Evolutionary conservation across 2,329 filamentous ascomycete species (phyloP).

Genomic region (Zasmidium citrigriseum): DNA sequence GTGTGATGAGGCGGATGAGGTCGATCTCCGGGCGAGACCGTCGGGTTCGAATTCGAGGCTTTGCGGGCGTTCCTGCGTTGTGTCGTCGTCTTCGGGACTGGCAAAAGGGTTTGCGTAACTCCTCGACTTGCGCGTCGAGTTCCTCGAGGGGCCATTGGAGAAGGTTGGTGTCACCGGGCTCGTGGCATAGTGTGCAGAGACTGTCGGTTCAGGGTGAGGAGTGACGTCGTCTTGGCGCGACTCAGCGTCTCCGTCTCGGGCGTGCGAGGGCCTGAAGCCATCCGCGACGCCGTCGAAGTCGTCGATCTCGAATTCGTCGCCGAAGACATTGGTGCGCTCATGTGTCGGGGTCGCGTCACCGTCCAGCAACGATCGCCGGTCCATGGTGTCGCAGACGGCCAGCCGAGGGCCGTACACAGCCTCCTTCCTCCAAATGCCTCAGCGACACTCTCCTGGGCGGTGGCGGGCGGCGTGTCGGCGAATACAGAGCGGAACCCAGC

Average conservation of each 20-base stretch:
- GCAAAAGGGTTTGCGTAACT: slow-evolving; percentile 35
- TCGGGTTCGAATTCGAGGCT: slow-evolving; percentile 32
- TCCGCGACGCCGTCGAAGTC: slow-evolving; percentile 48
- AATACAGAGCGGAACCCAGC: neutral
- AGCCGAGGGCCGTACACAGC: slow-evolving; percentile 23
- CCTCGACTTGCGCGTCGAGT: slow-evolving; percentile 36
- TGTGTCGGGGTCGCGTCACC: slow-evolving; percentile 29
- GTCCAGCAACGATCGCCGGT: slow-evolving; percentile 30
- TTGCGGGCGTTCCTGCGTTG: slow-evolving; percentile 17
- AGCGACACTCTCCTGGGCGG: neutral
- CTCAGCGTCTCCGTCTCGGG: slow-evolving; percentile 21
- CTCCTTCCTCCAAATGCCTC: slow-evolving; percentile 21
- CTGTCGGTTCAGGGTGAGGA: slow-evolving; percentile 32
- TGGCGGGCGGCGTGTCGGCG: neutral
- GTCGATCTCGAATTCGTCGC: slow-evolving; percentile 49
- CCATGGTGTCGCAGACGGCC: slow-evolving; percentile 23
- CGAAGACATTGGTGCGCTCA: slow-evolving; percentile 48
- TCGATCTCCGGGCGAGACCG: slow-evolving; percentile 30
- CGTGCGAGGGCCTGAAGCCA: slow-evolving; percentile 45
- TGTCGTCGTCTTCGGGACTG: slow-evolving; percentile 35
- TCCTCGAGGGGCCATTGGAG: slow-evolving; percentile 21
- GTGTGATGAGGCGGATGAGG: slow-evolving; percentile 41
- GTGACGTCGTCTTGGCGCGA: slow-evolving; percentile 25
- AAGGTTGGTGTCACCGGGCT: slow-evolving; percentile 17
- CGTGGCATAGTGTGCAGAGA: slow-evolving; percentile 33